Evolutionary conservation across 2,329 filamentous ascomycete species (phyloP), one percentile per base, ranked within the genome.

Genomic region (Epicoccum sorghinum): DNA sequence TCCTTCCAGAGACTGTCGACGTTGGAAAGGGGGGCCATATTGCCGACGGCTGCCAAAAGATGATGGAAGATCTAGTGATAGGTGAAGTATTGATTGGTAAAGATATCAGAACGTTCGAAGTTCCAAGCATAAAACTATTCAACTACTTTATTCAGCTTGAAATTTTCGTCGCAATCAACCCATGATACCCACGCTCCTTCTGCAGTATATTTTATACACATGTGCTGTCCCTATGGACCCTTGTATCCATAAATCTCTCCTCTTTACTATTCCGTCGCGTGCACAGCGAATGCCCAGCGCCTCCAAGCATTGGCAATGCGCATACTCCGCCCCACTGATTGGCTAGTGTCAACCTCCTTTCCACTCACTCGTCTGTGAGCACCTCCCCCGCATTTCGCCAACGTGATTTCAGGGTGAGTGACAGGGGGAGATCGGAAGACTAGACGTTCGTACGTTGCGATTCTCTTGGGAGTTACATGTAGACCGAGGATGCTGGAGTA

Each of bases 1-100:
- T 64, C 63, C 50, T 66, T 61, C 22, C 50, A 38, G 3, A 45
- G n/a, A 12, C 48, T 42, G 14, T 52, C 47, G 14, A 47, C 29
- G n/a, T 53, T 53, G 22, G 32, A 14, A 12, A 45, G 27, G 12
- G 29, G 38, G 18, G 55, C 39, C 51, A 58, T 58, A 3, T 33
- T 13, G 1, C 10, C 32, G 10, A 33, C 32, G 13, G 32, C 10
- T 33, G 13, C 10, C 32, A n/a, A 6, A 5, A 33, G 32, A 33
- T 18, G 18, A 18, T 18, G 18, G 18, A 3, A 18, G 18, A 18
- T 18, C 18, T 18, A 18, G 18, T 18, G 18, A 18, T 18, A 13
- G 32, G 32, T 13, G 2, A 33, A 6, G 32, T 33, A 13, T 12
- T 33, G 32, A 33, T 13, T 4, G 32, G 13, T 13, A 33, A 12